A percentile compares a stretch with the other conserved stretches of the same genome.
phyloP scores from a whole-genome alignment of 305 asterid genomes.

The Euphrasia arctica region DNA sequence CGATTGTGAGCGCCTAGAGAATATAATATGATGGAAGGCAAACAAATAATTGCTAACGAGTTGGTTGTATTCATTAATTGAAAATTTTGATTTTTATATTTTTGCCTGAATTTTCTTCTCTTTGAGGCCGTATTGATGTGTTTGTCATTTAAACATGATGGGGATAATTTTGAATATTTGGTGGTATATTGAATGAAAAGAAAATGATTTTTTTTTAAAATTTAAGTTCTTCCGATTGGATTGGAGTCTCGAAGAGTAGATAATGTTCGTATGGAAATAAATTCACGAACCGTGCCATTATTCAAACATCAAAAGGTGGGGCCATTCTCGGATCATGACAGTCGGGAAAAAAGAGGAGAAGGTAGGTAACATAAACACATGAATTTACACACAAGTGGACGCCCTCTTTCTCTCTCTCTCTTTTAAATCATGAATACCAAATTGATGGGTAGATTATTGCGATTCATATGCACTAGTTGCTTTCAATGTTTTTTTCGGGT shows the following conservation, averaged over 20 bases:
- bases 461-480: constrained; percentile 45
- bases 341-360: constrained; percentile 30
- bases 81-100: not conserved
- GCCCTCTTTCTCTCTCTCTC: not conserved
- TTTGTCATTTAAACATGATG: constrained; percentile 5
- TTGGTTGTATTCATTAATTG: constrained; percentile 18
- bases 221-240: not conserved
- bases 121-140: not conserved
- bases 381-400: constrained; percentile 53
- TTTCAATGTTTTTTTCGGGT: constrained; percentile 34
- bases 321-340: constrained; percentile 39
- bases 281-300: constrained; percentile 30
- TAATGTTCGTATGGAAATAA: constrained; percentile 38
- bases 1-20: not conserved
- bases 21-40: constrained; percentile 11
- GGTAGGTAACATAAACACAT: constrained; percentile 54
- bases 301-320: constrained; percentile 49
- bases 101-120: not conserved
- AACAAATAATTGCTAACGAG: constrained; percentile 26
- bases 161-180: constrained; percentile 23
- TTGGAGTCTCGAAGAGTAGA: constrained; percentile 22
- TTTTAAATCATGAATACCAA: constrained; percentile 37
- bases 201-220: not conserved
- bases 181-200: not conserved
- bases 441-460: constrained; percentile 37